Percentiles rank a stretch among this genome's conserved stretches.
Conservation (phyloP, 2,329 filamentous ascomycete genomes). For the Penicillium sp. region DNA sequence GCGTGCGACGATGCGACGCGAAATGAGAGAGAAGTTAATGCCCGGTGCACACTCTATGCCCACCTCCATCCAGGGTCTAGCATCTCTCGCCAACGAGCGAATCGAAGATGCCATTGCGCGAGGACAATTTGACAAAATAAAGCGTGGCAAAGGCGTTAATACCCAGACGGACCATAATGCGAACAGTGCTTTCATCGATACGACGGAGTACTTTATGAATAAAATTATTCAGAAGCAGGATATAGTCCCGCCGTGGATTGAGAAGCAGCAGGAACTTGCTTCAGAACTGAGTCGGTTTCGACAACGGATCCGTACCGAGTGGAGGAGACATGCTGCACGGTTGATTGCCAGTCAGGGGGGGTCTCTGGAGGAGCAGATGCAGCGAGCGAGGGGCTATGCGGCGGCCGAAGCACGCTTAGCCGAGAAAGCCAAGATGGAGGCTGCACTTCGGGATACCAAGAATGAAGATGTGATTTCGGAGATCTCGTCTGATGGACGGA, state of each 20-base stretch:
- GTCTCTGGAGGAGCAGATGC: constrained; percentile 71
- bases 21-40: constrained; percentile 80
- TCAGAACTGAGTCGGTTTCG: constrained; percentile 72
- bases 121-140: constrained; percentile 86
- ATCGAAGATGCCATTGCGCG: constrained; percentile 93
- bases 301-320: constrained; percentile 74
- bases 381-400: constrained; percentile 72
- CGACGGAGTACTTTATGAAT: constrained; percentile 97
- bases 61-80: constrained; percentile 74
- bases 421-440: constrained; percentile 31
- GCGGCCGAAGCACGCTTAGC: constrained; percentile 64
- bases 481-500: constrained; percentile 33
- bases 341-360: constrained; percentile 79
- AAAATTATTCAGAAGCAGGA: constrained; percentile 97
- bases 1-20: constrained; percentile 68
- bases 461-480: constrained; percentile 18
- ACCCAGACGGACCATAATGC: constrained; percentile 75
- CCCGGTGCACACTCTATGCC: constrained; percentile 74
- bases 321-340: constrained; percentile 79
- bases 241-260: constrained; percentile 96
- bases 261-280: constrained; percentile 91
- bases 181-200: constrained; percentile 88
- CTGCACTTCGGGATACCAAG: constrained; percentile 25
- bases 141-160: constrained; percentile 72
- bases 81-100: constrained; percentile 82